Conservation (phyloP, 768 basidiomycete species). For the Phlegmacium glaucopus region DNA sequence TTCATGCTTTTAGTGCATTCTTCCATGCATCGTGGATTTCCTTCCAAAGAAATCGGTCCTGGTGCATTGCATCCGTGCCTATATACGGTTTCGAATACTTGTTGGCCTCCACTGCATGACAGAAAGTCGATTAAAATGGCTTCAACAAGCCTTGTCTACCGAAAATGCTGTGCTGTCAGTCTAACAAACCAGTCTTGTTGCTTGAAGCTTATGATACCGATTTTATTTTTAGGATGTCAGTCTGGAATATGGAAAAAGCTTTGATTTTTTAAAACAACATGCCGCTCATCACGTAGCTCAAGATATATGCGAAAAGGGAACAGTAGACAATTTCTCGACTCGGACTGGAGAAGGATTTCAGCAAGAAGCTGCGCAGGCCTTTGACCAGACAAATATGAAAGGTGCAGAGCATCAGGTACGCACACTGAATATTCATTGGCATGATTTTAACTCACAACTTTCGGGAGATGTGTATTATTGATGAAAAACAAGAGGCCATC, state of each 20-base stretch:
- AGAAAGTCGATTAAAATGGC: slow-evolving; percentile 15
- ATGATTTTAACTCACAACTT: slow-evolving; percentile 1
- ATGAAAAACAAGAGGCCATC: slow-evolving; percentile 25
- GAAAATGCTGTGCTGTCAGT: slow-evolving; percentile 9
- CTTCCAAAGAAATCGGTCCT: slow-evolving; percentile 21
- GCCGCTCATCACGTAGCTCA: slow-evolving; percentile 15
- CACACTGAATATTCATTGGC: not conserved
- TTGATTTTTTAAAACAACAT: slow-evolving; percentile 30
- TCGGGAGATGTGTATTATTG: slow-evolving; percentile 21
- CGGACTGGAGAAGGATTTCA: slow-evolving; percentile 27
- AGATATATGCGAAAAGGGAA: slow-evolving; percentile 23
- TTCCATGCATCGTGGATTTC: slow-evolving; percentile 24
- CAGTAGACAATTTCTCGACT: slow-evolving; percentile 25
- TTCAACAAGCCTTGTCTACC: slow-evolving; percentile 14
- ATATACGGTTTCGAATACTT: slow-evolving; percentile 18
- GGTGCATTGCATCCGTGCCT: slow-evolving; percentile 22
- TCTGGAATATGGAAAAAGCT: slow-evolving; percentile 20
- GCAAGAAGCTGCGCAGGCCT: slow-evolving; percentile 26
- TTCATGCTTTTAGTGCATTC: slow-evolving; percentile 17
- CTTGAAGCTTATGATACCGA: not conserved
- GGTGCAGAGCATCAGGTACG: slow-evolving; percentile 25
- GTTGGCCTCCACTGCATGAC: slow-evolving; percentile 25
- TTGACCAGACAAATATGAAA: slow-evolving; percentile 24
- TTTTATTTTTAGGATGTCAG: slow-evolving; percentile 14
- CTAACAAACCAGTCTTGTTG: not conserved